Percentiles rank a stretch among this genome's conserved stretches.
Conservation (phyloP, 768 basidiomycete genomes). For the Pleurotus platypus region DNA sequence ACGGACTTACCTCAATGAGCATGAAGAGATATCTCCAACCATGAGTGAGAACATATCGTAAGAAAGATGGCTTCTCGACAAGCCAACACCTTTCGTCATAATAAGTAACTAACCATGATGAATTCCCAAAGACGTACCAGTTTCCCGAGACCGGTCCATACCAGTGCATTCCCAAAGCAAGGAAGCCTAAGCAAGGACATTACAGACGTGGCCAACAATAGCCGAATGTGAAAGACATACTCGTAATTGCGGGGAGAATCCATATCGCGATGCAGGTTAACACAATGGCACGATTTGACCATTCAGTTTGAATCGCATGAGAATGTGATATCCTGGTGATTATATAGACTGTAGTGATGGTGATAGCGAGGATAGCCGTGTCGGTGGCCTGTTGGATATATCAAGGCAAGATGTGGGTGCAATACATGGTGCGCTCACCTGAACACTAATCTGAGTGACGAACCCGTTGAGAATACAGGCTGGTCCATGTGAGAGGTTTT, state of each 20-base stretch:
- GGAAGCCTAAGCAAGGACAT: constrained; percentile 9
- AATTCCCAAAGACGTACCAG: constrained; percentile 2
- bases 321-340: constrained; percentile 9
- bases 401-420: not conserved
- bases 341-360: constrained; percentile 11
- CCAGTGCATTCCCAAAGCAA: constrained; percentile 12
- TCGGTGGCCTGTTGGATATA: constrained; percentile 11
- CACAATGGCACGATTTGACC: not conserved
- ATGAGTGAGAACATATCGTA: constrained; percentile 12
- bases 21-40: constrained; percentile 12
- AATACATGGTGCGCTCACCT: not conserved
- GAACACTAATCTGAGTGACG: constrained; percentile 1
- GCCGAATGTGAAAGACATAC: not conserved
- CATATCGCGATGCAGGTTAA: not conserved
- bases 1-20: constrained; percentile 20
- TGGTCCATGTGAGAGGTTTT: not conserved
- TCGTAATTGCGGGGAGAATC: not conserved
- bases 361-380: constrained; percentile 12
- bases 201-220: not conserved
- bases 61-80: constrained; percentile 6
- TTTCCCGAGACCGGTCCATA: constrained; percentile 12
- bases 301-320: not conserved
- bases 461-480: constrained; percentile 1
- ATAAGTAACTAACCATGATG: not conserved
- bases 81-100: constrained; percentile 10